Base-by-base conservation (phyloP, 225 moss, liverwort and hornwort genomes). In the Bryum argenteum region DNA sequence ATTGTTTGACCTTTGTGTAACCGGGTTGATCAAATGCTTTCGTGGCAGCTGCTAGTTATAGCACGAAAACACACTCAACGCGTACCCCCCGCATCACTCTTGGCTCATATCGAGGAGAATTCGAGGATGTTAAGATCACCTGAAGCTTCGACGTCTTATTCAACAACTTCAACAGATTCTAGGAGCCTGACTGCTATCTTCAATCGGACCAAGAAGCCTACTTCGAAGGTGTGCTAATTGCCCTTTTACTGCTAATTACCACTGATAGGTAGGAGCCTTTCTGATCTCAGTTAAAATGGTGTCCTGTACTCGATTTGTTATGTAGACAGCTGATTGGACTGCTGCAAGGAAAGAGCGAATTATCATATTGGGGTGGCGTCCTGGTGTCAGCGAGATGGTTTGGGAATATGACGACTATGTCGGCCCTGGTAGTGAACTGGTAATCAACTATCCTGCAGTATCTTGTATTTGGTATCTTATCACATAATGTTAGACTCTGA, bases 381-480 rank as follows among this genome's bases (percentile, higher is more conserved):
- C 89, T 77, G 89, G 86, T 82, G 89, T 89, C 45, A 86, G 89
- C 79, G 89, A 89, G 78, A 89, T 89, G 89, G 86, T 89, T 74
- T 83, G 81, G 86, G 89, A 89, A 77, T 89, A 89, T 72, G 89
- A 89, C 64, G 86, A 89, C 64, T 89, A 89, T 78, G 73, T 89
- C 54, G 89, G 89, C 68, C 83, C 86, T 79, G 89, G 89, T 61
- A 89, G 81, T 77, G 89, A 86, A 74, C 64, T 89, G 89, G 89
- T 89, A 81, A 69, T 18, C 50, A 23, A 42, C 69, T 55, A 56
- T 24, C 41, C 69, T 72, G 43, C 63, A 61, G 41, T 56, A 54
- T 56, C 47, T 66, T 66, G 1, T 74, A 14, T 74, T 61, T 55
- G 66, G 64, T 71, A 54, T 55, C 70, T 20, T 28, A 70, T 66